Evolutionary conservation across 495 filamentous ascomycete genomes (phyloP).

Genomic region (Cetradonia linearis): DNA sequence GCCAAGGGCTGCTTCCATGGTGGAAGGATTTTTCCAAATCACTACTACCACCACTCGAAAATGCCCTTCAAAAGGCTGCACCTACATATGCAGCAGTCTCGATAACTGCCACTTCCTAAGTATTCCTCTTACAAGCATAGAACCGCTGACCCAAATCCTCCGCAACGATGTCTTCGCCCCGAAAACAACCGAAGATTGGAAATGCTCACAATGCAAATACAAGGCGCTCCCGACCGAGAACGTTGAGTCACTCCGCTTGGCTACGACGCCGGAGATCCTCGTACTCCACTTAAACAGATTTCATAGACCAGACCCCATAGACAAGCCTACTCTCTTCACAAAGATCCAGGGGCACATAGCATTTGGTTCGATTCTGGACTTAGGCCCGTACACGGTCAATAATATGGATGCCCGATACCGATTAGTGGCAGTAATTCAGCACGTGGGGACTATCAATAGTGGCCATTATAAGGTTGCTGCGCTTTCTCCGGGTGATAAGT

Average conservation of each 20-base stretch:
- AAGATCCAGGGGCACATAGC: constrained; percentile 14
- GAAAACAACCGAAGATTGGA: background rate
- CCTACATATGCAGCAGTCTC: too few species aligned
- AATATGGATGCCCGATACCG: constrained; percentile 7
- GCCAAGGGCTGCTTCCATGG: too few species aligned
- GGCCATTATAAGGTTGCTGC: constrained; percentile 31
- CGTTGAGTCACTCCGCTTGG: background rate
- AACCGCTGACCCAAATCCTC: background rate
- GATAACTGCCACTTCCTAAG: too few species aligned
- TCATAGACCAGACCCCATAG: background rate
- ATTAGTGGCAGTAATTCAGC: constrained; percentile 23
- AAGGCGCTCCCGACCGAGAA: background rate
- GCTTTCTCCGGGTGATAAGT: constrained; percentile 23
- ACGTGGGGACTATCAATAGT: constrained; percentile 15
- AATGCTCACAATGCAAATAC: background rate
- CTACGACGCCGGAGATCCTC: background rate
- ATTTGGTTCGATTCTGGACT: constrained; percentile 10
- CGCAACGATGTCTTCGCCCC: background rate
- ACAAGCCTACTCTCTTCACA: background rate
- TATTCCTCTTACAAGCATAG: too few species aligned
- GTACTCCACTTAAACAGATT: background rate
- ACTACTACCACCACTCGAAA: too few species aligned
- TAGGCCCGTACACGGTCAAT: constrained; percentile 1
- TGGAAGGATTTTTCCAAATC: too few species aligned
- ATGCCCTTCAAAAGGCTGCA: too few species aligned